These are phyloP conservation scores for Calonectria naviculata DNA, from an alignment of 2,329 filamentous ascomycete species.

Conservation along the genomic window DNA sequence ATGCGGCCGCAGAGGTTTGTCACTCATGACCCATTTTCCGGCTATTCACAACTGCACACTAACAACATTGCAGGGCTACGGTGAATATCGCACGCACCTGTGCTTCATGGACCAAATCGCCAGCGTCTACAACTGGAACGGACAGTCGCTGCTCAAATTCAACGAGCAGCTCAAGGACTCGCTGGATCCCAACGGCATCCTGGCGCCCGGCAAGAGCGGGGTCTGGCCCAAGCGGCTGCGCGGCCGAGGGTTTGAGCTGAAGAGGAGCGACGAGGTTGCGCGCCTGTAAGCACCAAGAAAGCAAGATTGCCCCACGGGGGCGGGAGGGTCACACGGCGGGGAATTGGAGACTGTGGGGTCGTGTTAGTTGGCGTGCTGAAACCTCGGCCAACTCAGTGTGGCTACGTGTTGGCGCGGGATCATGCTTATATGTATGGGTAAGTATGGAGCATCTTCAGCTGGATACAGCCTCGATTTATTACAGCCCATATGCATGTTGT, in stretches of 20 bases:
- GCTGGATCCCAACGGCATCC: conserved; percentile 21
- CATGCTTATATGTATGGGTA: not conserved
- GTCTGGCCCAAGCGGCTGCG: conserved; percentile 15
- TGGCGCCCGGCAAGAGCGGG: conserved; percentile 19
- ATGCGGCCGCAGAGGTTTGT: not conserved
- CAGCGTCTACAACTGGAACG: conserved; percentile 11
- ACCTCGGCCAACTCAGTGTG: not conserved
- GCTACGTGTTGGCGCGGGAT: not conserved
- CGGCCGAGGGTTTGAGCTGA: not conserved
- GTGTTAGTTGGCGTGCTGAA: not conserved
- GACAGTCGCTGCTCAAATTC: not conserved
- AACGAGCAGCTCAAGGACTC: conserved; percentile 18
- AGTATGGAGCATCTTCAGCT: not conserved
- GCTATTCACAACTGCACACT: not conserved
- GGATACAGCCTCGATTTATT: not conserved
- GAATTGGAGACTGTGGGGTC: not conserved
- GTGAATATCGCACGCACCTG: conserved; percentile 22
- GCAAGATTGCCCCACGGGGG: not conserved
- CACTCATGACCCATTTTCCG: not conserved
- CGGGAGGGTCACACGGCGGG: not conserved
- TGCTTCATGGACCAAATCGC: conserved; percentile 19
- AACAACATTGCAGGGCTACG: not conserved
- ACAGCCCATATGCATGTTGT: not conserved
- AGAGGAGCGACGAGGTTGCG: not conserved
- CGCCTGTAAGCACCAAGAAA: not conserved